Conservation (phyloP, 495 filamentous ascomycete genomes). For the Aspergillus saccharolyticus region DNA sequence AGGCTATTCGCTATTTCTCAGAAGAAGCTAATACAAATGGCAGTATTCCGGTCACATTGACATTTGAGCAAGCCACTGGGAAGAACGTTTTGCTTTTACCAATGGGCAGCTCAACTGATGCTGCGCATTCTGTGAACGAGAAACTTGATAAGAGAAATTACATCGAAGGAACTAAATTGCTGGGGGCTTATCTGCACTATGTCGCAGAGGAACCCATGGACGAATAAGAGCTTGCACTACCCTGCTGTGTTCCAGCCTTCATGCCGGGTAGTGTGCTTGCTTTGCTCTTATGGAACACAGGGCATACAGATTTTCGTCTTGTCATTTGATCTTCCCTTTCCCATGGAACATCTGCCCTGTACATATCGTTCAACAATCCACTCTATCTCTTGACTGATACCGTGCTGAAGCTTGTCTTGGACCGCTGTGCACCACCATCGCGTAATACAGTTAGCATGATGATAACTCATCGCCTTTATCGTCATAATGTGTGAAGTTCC, state of each 20-base stretch:
- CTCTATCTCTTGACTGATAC: too few species aligned
- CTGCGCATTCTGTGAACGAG: slow-evolving; percentile 95
- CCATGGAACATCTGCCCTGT: too few species aligned
- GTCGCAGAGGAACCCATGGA: slow-evolving; percentile 79
- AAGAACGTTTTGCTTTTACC: slow-evolving; percentile 96
- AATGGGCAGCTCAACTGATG: slow-evolving; percentile 96
- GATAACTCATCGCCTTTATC: too few species aligned
- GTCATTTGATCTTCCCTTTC: too few species aligned
- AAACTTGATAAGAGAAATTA: slow-evolving; percentile 97
- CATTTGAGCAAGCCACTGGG: slow-evolving; percentile 95
- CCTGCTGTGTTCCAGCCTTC: background rate
- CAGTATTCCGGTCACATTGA: slow-evolving; percentile 93
- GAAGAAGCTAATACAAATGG: slow-evolving; percentile 16
- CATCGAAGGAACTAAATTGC: slow-evolving; percentile 93
- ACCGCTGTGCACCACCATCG: too few species aligned
- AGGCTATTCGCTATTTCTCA: background rate
- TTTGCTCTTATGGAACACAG: background rate
- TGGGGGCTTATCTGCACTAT: slow-evolving; percentile 95
- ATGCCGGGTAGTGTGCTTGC: background rate
- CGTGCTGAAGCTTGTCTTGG: too few species aligned
- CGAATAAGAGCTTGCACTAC: background rate
- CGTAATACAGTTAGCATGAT: too few species aligned
- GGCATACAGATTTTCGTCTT: too few species aligned
- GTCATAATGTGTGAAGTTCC: too few species aligned
- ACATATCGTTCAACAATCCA: too few species aligned